phyloP scores from a whole-genome alignment of 2,329 filamentous ascomycete species.

The Stachybotrys elegans region DNA sequence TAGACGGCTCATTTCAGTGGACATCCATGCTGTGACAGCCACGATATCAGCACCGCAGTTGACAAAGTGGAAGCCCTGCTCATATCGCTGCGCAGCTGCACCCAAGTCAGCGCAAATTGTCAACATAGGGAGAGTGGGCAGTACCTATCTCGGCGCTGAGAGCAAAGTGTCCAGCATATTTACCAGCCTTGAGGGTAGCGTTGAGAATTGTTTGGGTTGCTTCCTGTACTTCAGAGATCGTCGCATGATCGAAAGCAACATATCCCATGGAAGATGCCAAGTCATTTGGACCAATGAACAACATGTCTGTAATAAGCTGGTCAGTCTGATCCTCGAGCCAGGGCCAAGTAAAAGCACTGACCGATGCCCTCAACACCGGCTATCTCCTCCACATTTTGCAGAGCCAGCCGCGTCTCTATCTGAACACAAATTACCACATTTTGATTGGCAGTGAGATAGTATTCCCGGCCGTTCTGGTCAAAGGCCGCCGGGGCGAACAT shows the following conservation, averaged over 20 bases:
- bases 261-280: slow-evolving; percentile 25
- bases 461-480: slow-evolving; percentile 20
- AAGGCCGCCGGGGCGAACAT: slow-evolving; percentile 22
- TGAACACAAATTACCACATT: slow-evolving; percentile 19
- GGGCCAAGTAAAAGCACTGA: too few relatives aligned
- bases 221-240: slow-evolving; percentile 22
- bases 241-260: slow-evolving; percentile 24
- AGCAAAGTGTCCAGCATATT: slow-evolving; percentile 28
- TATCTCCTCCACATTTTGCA: slow-evolving; percentile 32
- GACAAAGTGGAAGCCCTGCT: slow-evolving; percentile 29
- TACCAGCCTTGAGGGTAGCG: slow-evolving; percentile 22
- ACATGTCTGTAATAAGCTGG: slow-evolving; percentile 20
- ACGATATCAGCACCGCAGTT: slow-evolving; percentile 31
- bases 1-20: slow-evolving; percentile 27
- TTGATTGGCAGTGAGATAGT: slow-evolving; percentile 17
- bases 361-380: slow-evolving; percentile 27
- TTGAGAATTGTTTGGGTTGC: slow-evolving; percentile 18
- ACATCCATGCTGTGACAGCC: slow-evolving; percentile 29
- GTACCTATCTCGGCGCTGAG: slow-evolving; percentile 17
- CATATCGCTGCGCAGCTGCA: slow-evolving; percentile 15
- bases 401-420: slow-evolving; percentile 8
- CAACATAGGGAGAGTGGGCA: background rate
- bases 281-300: slow-evolving; percentile 38
- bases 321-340: too few relatives aligned
- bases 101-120: background rate